Conservation (phyloP, 768 basidiomycete species). For the Mrakia hoshinonis region DNA sequence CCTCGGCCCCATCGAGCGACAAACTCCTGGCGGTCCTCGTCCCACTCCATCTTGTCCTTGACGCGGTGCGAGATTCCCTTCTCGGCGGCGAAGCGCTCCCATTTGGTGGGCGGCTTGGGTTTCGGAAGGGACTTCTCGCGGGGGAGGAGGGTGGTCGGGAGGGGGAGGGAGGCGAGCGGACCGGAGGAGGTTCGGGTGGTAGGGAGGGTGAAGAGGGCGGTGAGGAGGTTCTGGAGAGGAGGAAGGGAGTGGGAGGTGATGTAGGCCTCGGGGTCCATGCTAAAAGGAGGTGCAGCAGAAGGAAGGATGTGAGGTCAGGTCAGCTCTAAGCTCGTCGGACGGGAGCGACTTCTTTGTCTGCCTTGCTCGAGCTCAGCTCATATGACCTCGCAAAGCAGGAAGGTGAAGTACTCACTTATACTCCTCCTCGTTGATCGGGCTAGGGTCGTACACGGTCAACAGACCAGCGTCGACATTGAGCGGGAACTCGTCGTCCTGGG, state of each 20-base stretch:
- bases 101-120: conserved; percentile 85
- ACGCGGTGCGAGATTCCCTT: conserved; percentile 82
- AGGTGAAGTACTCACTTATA: conserved; percentile 55
- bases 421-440: conserved; percentile 71
- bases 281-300: conserved; percentile 37
- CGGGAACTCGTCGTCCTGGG: conserved; percentile 63
- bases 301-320: background rate
- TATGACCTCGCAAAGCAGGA: too few species aligned
- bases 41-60: conserved; percentile 76
- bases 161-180: conserved; percentile 70
- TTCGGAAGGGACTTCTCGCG: conserved; percentile 88
- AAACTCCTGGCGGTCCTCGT: conserved; percentile 91
- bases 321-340: background rate
- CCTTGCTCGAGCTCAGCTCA: too few species aligned
- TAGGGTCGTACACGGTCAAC: conserved; percentile 76
- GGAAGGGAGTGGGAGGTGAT: conserved; percentile 63
- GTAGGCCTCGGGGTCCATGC: conserved; percentile 69
- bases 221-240: conserved; percentile 75
- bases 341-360: background rate
- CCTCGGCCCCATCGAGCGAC: conserved; percentile 76
- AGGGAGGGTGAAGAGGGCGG: conserved; percentile 72
- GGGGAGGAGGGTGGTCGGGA: conserved; percentile 67
- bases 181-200: conserved; percentile 57
- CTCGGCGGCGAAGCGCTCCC: conserved; percentile 88
- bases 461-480: conserved; percentile 74